phyloP scores from a whole-genome alignment of 768 basidiomycete species.

The Psilocybe cyanescens region DNA sequence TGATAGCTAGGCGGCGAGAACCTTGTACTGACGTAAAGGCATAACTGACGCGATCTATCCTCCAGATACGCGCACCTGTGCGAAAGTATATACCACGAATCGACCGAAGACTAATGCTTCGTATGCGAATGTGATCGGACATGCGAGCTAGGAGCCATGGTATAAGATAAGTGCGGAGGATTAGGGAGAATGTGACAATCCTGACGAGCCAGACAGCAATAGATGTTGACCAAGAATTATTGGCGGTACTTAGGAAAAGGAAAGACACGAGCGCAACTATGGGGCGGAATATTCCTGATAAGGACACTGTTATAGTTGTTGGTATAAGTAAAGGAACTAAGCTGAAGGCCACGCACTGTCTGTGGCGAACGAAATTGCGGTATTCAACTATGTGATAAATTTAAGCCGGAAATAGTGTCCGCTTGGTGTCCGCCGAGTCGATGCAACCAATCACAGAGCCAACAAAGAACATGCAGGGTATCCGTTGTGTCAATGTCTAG shows the following conservation, averaged over 20 bases:
- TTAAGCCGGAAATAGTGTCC: background rate
- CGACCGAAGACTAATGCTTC: constrained; percentile 77
- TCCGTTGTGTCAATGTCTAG: background rate
- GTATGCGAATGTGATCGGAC: constrained; percentile 68
- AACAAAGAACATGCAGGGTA: background rate
- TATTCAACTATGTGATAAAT: background rate
- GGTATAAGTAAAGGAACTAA: background rate
- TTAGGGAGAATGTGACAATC: constrained; percentile 54
- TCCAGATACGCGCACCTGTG: constrained; percentile 54
- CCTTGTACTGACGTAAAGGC: constrained; percentile 51
- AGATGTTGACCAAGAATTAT: constrained; percentile 40
- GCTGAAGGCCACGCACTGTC: background rate
- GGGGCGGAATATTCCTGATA: constrained; percentile 13
- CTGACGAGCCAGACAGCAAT: constrained; percentile 54
- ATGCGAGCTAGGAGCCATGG: constrained; percentile 65
- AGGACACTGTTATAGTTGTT: constrained; percentile 13
- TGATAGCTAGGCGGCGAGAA: constrained; percentile 62
- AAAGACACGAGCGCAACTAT: constrained; percentile 20
- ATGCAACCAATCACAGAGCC: no score
- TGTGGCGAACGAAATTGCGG: background rate
- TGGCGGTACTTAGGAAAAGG: constrained; percentile 34
- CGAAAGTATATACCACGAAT: constrained; percentile 77
- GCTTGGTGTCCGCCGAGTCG: background rate
- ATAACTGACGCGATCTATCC: constrained; percentile 74
- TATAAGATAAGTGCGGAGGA: constrained; percentile 67